phyloP scores from a whole-genome alignment of 2,329 filamentous ascomycete species.

The Fusarium azukiicola region DNA sequence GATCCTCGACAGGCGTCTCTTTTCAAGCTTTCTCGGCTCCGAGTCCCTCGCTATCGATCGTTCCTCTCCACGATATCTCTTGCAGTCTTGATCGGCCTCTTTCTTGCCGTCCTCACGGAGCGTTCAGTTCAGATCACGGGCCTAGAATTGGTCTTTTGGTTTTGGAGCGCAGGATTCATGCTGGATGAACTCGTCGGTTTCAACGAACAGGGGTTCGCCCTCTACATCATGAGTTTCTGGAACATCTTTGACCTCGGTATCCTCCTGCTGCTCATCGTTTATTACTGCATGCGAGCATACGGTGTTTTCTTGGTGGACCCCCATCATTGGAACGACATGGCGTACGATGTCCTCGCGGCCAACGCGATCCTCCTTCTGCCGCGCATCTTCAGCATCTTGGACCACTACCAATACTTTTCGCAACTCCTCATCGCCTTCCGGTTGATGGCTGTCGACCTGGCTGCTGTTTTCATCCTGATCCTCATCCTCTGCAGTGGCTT shows the following conservation, averaged over 20 bases:
- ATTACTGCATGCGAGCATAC: slow-evolving; percentile 94
- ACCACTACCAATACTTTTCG: slow-evolving; percentile 98
- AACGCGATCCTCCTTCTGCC: slow-evolving; percentile 95
- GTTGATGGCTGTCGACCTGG: slow-evolving; percentile 94
- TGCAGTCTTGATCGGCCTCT: slow-evolving; percentile 90
- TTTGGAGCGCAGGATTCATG: slow-evolving; percentile 99
- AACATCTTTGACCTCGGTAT: slow-evolving; percentile 97
- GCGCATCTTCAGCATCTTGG: slow-evolving; percentile 94
- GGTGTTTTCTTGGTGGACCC: slow-evolving; percentile 91
- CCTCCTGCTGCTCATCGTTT: slow-evolving; percentile 90
- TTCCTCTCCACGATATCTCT: slow-evolving; percentile 94
- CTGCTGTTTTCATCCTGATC: slow-evolving; percentile 91
- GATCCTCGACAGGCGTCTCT: slow-evolving; percentile 94
- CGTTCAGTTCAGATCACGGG: slow-evolving; percentile 90
- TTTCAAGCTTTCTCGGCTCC: slow-evolving; percentile 93
- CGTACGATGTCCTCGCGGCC: slow-evolving; percentile 96
- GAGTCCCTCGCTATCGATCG: slow-evolving; percentile 95
- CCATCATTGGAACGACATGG: slow-evolving; percentile 88
- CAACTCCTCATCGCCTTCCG: slow-evolving; percentile 96
- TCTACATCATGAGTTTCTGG: slow-evolving; percentile 99
- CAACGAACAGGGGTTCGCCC: slow-evolving; percentile 96
- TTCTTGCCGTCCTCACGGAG: slow-evolving; percentile 89
- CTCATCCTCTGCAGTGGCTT: slow-evolving; percentile 95
- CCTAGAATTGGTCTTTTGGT: slow-evolving; percentile 95
- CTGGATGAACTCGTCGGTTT: slow-evolving; percentile 97